Evolutionary conservation across 1,284 basidiomycete genomes (phyloP), one percentile per base, ranked within the genome.

Genomic region (Heterobasidion irregulare): DNA sequence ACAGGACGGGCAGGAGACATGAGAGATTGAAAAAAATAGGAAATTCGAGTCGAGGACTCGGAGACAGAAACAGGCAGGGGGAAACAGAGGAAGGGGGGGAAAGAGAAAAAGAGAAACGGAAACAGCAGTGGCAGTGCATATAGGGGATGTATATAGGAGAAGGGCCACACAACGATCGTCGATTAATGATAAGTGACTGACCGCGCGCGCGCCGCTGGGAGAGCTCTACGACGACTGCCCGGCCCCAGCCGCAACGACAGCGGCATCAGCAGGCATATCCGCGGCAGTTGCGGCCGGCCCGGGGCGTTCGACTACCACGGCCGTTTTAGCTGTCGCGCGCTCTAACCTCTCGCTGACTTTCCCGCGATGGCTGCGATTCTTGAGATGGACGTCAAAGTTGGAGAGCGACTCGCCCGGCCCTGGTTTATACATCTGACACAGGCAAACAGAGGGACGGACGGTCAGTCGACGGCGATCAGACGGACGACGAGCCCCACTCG

Each of bases 331-430:
- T 41, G 38, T n/a, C 38, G 10, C 38, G 6, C 38, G 10, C 38
- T n/a, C 12, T 10, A 41, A 10, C 38, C 38, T 41, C 38, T 41
- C 38, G 38, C n/a, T 41, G 47, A 89, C 83, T 59, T 80, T 82
- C 47, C 70, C 68, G 43, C 84, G 81, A 66, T 92, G 89, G 61
- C 76, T 72, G 19, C 84, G 76, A 66, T 92, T 92, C 71, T 82
- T 83, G 57, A 98, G 73, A 72, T 99, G 96, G 26, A 98, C 89
- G 66, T 94, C 91, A 65, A 95, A 99, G 70, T 98, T 98, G 56
- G 79, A 79, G 53, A 98, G 73, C 12, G 89, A 88, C 70, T 96
- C 86, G n/a, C 82, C 89, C 33, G 52, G 52, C 15, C 96, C 96
- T 34, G 93, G 86, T 61, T 89, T 94, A 76, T 98, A 99, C 56